Evolutionary conservation across 2,329 filamentous ascomycete genomes (phyloP).

Genomic region (Hypoxylon sp.): DNA sequence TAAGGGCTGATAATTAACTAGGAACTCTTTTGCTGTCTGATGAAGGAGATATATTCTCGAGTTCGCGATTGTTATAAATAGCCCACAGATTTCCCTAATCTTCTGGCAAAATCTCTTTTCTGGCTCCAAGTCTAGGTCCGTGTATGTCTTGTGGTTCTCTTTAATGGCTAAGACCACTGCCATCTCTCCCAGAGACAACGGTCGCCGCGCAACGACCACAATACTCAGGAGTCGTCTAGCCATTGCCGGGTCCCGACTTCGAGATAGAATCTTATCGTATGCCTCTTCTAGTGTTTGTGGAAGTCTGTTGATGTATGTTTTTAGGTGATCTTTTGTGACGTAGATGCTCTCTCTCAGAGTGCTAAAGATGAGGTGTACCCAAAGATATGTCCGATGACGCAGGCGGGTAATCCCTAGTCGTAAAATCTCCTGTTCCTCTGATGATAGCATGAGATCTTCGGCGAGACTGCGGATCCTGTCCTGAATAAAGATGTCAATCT

Average conservation of each 20-base stretch:
- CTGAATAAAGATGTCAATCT: slow-evolving; percentile 54
- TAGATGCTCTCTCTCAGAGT: slow-evolving; percentile 26
- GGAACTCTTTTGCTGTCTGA: slow-evolving; percentile 59
- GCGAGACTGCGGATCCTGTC: slow-evolving; percentile 40
- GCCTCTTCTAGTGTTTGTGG: slow-evolving; percentile 49
- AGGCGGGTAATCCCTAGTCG: slow-evolving; percentile 32
- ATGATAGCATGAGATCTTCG: slow-evolving; percentile 11
- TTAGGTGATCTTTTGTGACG: not conserved
- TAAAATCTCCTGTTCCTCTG: slow-evolving; percentile 19
- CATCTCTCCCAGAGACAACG: slow-evolving; percentile 56
- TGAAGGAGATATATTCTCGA: slow-evolving; percentile 57
- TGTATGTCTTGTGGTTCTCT: slow-evolving; percentile 4
- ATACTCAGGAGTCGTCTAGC: slow-evolving; percentile 56
- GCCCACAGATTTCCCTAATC: slow-evolving; percentile 55
- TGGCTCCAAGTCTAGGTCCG: slow-evolving; percentile 19
- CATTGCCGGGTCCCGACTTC: slow-evolving; percentile 47
- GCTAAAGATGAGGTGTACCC: slow-evolving; percentile 46
- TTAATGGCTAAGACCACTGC: slow-evolving; percentile 50
- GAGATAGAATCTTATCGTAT: slow-evolving; percentile 57
- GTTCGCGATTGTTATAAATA: slow-evolving; percentile 57
- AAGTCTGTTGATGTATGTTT: slow-evolving; percentile 38
- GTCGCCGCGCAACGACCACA: slow-evolving; percentile 54
- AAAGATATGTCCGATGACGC: slow-evolving; percentile 49
- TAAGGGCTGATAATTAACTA: slow-evolving; percentile 40
- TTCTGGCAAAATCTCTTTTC: slow-evolving; percentile 36